phyloP scores from a whole-genome alignment of 1,284 basidiomycete genomes.

The Lignosus rhinocerotis region DNA sequence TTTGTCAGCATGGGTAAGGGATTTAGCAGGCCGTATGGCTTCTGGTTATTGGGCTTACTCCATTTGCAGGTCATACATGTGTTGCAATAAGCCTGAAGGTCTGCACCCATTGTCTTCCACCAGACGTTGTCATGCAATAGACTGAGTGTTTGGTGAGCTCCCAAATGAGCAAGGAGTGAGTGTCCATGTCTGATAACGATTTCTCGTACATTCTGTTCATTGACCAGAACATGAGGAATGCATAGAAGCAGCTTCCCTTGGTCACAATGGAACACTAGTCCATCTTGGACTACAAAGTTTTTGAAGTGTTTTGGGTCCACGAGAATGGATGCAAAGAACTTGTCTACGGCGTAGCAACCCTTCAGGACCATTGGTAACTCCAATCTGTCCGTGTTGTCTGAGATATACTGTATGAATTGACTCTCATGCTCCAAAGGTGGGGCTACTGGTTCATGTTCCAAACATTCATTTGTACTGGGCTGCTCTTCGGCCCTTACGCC shows the following conservation, averaged over 20 bases:
- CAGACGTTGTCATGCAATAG: background rate
- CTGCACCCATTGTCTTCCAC: background rate
- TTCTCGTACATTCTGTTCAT: background rate
- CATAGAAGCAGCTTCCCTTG: background rate
- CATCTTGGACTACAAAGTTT: background rate
- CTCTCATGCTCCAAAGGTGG: too few relatives aligned
- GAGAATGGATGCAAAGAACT: background rate
- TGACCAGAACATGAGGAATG: background rate
- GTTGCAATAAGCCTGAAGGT: background rate
- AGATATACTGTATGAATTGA: too few relatives aligned
- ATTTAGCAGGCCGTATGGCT: background rate
- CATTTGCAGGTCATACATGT: background rate
- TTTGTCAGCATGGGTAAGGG: background rate
- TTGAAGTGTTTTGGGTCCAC: background rate
- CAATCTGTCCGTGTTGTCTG: background rate
- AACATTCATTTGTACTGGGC: too few relatives aligned
- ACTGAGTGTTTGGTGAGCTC: background rate
- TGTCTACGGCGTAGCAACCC: background rate
- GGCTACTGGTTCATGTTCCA: too few relatives aligned
- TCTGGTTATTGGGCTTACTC: background rate
- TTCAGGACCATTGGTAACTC: background rate
- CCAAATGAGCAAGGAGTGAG: background rate
- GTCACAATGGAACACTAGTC: background rate
- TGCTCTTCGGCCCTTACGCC: background rate
- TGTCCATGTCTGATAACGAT: background rate